A percentile compares a stretch with the other conserved stretches of the same genome.
Evolutionary conservation across 148 eudicot species (phyloP).

Genomic region (Agrostemma githago): DNA sequence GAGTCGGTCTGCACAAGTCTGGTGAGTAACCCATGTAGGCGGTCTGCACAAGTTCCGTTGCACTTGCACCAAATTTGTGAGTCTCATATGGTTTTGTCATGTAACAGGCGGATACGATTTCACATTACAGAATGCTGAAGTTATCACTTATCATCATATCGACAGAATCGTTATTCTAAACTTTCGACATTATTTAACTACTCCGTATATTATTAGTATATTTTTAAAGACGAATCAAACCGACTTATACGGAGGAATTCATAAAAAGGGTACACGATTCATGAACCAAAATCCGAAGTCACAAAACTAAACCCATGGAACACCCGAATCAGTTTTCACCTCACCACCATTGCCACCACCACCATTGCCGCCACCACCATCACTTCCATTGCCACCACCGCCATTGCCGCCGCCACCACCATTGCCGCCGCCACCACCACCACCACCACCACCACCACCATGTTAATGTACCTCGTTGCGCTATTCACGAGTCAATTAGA

Average conservation of each 20-base stretch:
- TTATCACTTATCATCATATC: too few species aligned
- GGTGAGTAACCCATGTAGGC: not conserved
- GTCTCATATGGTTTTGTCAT: constrained; percentile 13
- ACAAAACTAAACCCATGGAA: not conserved
- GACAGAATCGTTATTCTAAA: too few species aligned
- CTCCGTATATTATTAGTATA: too few species aligned
- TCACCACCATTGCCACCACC: not conserved
- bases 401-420: not conserved
- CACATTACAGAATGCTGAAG: not conserved
- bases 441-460: constrained; percentile 25
- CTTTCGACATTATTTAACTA: too few species aligned
- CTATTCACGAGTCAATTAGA: constrained; percentile 15
- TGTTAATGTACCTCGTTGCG: constrained; percentile 23
- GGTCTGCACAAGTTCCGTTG: not conserved
- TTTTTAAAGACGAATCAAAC: too few species aligned
- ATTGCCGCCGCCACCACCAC: not conserved
- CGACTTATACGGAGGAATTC: too few species aligned
- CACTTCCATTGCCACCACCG: not conserved
- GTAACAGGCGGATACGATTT: not conserved
- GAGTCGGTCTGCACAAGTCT: not conserved
- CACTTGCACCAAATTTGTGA: not conserved
- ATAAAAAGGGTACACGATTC: not conserved
- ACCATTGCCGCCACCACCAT: not conserved
- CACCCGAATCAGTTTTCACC: not conserved
- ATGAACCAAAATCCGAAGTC: not conserved